A percentile compares a stretch with the other conserved stretches of the same genome.
Conservation (phyloP, 495 filamentous ascomycete species). For the Aspergillus heteromorphus region DNA sequence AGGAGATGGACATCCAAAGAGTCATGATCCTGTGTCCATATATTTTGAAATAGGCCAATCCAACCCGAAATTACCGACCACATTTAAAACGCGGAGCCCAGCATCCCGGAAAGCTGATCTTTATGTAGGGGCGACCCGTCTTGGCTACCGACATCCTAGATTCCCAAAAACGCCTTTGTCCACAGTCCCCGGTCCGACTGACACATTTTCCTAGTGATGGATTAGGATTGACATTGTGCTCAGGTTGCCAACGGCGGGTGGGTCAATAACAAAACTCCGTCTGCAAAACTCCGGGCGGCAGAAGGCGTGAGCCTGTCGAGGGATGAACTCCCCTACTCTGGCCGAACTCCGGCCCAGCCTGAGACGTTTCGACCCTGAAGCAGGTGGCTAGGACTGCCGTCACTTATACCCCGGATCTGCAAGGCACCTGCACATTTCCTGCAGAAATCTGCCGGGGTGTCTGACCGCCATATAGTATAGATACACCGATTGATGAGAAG, state of each 20-base stretch:
- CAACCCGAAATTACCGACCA: not conserved
- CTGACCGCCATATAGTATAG: not conserved
- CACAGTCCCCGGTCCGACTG: not conserved
- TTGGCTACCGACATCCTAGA: not conserved
- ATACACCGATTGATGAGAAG: not conserved
- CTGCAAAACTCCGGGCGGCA: conserved; percentile 12
- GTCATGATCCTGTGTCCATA: not conserved
- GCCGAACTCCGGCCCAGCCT: not conserved
- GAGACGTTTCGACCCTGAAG: not conserved
- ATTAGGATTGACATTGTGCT: not conserved
- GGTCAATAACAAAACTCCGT: conserved; percentile 9
- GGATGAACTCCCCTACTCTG: not conserved
- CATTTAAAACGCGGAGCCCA: not conserved
- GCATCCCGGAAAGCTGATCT: not conserved
- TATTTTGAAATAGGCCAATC: not conserved
- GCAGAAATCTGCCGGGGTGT: not conserved
- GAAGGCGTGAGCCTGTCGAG: not conserved
- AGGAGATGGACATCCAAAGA: not conserved
- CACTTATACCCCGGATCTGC: not conserved
- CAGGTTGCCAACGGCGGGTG: not conserved
- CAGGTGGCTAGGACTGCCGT: not conserved
- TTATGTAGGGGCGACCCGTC: not conserved
- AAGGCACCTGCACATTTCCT: not conserved
- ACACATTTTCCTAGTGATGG: not conserved
- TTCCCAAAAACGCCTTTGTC: not conserved